A percentile compares a stretch with the other conserved stretches of the same genome.
Evolutionary conservation across 352 stramenopile genomes (phyloP).

Genomic region (Globisporangium viniferum): DNA sequence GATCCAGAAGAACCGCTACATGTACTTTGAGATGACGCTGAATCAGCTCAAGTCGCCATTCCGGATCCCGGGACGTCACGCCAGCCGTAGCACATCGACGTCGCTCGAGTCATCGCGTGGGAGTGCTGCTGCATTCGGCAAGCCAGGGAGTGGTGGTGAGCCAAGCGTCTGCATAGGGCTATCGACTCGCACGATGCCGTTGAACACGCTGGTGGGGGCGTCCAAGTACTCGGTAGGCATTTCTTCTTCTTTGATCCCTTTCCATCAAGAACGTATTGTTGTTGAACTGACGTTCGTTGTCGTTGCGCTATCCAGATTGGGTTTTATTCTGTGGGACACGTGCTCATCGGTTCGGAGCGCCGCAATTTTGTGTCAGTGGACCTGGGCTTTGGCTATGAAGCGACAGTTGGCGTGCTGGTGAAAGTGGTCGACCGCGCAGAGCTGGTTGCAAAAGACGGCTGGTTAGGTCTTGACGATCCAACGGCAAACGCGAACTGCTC

Average conservation of each 20-base stretch:
- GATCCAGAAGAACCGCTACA: constrained; percentile 60
- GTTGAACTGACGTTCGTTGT: constrained; percentile 1
- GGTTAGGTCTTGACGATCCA: constrained; percentile 3
- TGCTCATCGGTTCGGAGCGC: constrained; percentile 62
- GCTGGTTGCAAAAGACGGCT: constrained; percentile 5
- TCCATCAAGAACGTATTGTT: background rate
- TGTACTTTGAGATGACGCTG: constrained; percentile 87
- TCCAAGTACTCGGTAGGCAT: constrained; percentile 73
- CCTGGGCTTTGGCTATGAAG: constrained; percentile 51
- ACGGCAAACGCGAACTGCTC: constrained; percentile 7
- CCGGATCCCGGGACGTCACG: constrained; percentile 21
- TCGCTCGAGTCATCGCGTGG: constrained; percentile 12
- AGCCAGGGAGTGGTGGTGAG: constrained; percentile 26
- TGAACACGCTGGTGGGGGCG: constrained; percentile 79
- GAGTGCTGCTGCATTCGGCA: background rate
- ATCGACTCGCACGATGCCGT: constrained; percentile 66
- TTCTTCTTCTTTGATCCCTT: background rate
- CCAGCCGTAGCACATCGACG: background rate
- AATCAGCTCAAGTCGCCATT: constrained; percentile 37
- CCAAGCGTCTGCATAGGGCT: constrained; percentile 79
- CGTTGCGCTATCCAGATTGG: constrained; percentile 48
- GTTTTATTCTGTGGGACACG: constrained; percentile 77
- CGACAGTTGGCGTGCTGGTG: constrained; percentile 75
- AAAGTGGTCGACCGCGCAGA: constrained; percentile 46
- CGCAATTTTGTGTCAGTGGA: constrained; percentile 56